Evolutionary conservation across 75 land plant genomes (phyloP), one percentile per base, ranked within the genome.

Genomic region (Sequoiadendron giganteum): DNA sequence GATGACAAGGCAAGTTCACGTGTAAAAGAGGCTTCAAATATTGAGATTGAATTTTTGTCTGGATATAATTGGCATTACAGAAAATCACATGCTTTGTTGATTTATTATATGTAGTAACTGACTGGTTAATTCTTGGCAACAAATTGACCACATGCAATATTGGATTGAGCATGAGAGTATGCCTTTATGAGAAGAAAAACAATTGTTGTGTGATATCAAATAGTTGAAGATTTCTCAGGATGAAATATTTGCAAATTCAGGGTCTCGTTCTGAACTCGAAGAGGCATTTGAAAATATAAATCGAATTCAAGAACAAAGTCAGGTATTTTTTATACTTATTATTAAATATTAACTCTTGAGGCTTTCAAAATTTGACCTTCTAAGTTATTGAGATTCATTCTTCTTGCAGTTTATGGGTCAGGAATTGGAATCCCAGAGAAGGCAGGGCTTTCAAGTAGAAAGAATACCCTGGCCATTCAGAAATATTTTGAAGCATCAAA

Each of bases 201-300:
- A 48, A 48, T 48, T 48, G 9, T 48, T 48, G 49, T 8, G 49
- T 8, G 49, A 48, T 48, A 8, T 48, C 49, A 48, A 48, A 48
- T 8, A 48, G 49, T 7, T 48, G 49, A 6, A 48, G 49, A 48
- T 48, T 7, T 45, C 87, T n/a, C 94, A 98, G 13, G 92, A 94
- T 54, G 52, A 90, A 68, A 89, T 94, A 15, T 89, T 93, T 36
- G 91, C 91, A 28, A 96, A 83, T 83, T 87, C 85, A 75, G 94
- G 93, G 28, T 68, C 85, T 21, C 87, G 91, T 72, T 88, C 91
- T 30, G 95, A 93, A 85, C 84, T 94, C 70, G 48, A 92, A 56
- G 93, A 78, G 95, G n/a, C n/a, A n/a, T n/a, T n/a, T n/a, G n/a
- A n/a, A n/a, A n/a, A n/a, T n/a, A n/a, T n/a, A n/a, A n/a, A n/a